phyloP scores from a whole-genome alignment of 805 yeast genomes.

The Yarrowia porcina region DNA sequence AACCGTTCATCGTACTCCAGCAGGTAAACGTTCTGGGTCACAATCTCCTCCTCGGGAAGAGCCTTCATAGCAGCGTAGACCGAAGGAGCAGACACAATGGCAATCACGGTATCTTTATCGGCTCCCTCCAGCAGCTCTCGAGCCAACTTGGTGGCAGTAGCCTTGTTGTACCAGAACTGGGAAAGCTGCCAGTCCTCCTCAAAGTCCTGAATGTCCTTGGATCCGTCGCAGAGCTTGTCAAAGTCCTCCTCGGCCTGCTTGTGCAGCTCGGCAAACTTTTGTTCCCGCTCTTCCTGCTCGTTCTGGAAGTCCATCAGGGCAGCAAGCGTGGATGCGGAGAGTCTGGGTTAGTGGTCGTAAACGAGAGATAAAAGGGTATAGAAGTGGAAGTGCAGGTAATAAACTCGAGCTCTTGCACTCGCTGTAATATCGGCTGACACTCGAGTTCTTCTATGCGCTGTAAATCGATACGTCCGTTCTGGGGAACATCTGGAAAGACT shows the following conservation, averaged over 20 bases:
- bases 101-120: conserved; percentile 63
- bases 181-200: conserved; percentile 93
- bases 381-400: no score
- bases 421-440: no score
- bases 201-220: conserved; percentile 64
- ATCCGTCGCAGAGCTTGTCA: conserved; percentile 36
- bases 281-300: conserved; percentile 58
- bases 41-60: conserved; percentile 49
- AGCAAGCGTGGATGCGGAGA: conserved; percentile 51
- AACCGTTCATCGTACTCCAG: conserved; percentile 80
- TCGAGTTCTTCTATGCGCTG: no score
- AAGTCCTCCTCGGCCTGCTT: conserved; percentile 56
- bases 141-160: conserved; percentile 66
- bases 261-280: conserved; percentile 54
- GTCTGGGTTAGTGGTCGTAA: conserved; percentile 27
- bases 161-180: conserved; percentile 81
- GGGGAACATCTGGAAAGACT: no score
- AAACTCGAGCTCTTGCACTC: no score
- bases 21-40: conserved; percentile 60
- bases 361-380: no score
- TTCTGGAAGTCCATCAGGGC: conserved; percentile 60
- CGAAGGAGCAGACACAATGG: conserved; percentile 85
- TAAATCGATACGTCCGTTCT: no score
- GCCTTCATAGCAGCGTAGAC: conserved; percentile 78
- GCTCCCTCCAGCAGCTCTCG: conserved; percentile 75